Conservation (phyloP, 2,329 filamentous ascomycete species). For the Thelonectria blattea region DNA sequence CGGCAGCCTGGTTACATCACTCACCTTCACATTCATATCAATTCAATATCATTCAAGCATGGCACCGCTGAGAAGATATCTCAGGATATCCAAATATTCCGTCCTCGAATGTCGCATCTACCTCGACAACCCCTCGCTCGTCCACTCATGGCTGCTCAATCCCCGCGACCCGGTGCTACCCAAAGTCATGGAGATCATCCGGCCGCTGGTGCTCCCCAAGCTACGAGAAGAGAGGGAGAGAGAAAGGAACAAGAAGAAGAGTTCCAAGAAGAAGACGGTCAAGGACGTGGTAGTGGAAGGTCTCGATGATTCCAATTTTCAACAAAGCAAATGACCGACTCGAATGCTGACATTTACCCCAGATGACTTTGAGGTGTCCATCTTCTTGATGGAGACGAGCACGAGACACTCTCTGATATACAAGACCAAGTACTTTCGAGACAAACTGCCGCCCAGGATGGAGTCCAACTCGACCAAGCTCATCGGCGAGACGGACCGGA, state of each 20-base stretch:
- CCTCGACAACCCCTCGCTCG: conserved; percentile 85
- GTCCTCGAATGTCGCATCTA: conserved; percentile 98
- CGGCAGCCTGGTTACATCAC: conserved; percentile 24
- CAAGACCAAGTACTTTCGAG: conserved; percentile 80
- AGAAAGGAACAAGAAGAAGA: conserved; percentile 63
- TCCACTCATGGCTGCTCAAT: conserved; percentile 83
- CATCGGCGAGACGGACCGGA: conserved; percentile 60
- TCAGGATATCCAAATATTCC: conserved; percentile 90
- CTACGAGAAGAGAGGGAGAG: conserved; percentile 81
- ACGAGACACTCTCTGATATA: conserved; percentile 86
- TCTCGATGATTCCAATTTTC: conserved; percentile 42
- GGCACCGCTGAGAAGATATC: conserved; percentile 87
- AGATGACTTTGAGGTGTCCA: conserved; percentile 96
- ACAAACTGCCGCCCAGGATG: conserved; percentile 58
- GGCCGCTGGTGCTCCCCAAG: conserved; percentile 87
- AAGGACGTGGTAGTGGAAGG: conserved; percentile 88
- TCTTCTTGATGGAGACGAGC: conserved; percentile 87
- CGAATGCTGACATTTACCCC: conserved; percentile 27
- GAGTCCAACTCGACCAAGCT: conserved; percentile 69
- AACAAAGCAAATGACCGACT: background rate
- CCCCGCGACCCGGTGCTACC: conserved; percentile 77
- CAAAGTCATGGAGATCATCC: conserved; percentile 83
- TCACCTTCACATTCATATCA: background rate
- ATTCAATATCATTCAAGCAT: conserved; percentile 53
- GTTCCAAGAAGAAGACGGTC: conserved; percentile 77